A percentile compares a stretch with the other conserved stretches of the same genome.
phyloP scores from a whole-genome alignment of 1,284 basidiomycete genomes.

The Porogramme epimiltina region DNA sequence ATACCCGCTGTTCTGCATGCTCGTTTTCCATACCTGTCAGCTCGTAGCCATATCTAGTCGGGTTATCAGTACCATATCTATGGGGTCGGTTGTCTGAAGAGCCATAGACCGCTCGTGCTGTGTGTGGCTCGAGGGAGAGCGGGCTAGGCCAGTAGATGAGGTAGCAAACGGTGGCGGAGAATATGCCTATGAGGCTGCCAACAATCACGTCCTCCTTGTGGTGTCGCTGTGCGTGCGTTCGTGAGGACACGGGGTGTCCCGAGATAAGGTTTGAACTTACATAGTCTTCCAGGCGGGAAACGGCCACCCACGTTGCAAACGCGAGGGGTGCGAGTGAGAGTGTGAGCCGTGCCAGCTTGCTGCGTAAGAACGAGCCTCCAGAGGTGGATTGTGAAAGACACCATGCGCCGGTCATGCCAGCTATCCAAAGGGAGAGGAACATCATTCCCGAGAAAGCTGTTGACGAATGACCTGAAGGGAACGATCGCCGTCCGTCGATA shows the following conservation, averaged over 20 bases:
- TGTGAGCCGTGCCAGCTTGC: constrained; percentile 49
- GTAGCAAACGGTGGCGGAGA: constrained; percentile 53
- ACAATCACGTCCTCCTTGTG: constrained; percentile 70
- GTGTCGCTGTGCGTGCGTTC: constrained; percentile 49
- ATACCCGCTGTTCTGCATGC: constrained; percentile 47
- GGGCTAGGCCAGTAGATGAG: constrained; percentile 68
- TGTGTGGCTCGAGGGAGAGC: constrained; percentile 34
- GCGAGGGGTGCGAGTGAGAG: constrained; percentile 53
- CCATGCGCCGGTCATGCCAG: constrained; percentile 64
- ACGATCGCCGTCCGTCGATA: constrained; percentile 58
- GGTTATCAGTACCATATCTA: constrained; percentile 27
- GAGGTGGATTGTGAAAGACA: constrained; percentile 45
- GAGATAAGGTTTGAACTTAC: constrained; percentile 38
- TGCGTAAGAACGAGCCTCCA: constrained; percentile 43
- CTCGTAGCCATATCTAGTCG: constrained; percentile 43
- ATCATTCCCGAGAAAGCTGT: constrained; percentile 67
- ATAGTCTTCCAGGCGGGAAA: constrained; percentile 66
- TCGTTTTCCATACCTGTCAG: constrained; percentile 50
- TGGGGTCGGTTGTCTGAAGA: neutral
- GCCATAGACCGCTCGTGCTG: constrained; percentile 12
- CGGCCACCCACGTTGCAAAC: constrained; percentile 62
- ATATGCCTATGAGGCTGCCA: constrained; percentile 57
- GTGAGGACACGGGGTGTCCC: neutral
- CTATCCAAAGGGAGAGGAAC: constrained; percentile 63
- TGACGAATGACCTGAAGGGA: constrained; percentile 72